phyloP scores from a whole-genome alignment of 2,329 filamentous ascomycete species.

The Fusarium sp. region DNA sequence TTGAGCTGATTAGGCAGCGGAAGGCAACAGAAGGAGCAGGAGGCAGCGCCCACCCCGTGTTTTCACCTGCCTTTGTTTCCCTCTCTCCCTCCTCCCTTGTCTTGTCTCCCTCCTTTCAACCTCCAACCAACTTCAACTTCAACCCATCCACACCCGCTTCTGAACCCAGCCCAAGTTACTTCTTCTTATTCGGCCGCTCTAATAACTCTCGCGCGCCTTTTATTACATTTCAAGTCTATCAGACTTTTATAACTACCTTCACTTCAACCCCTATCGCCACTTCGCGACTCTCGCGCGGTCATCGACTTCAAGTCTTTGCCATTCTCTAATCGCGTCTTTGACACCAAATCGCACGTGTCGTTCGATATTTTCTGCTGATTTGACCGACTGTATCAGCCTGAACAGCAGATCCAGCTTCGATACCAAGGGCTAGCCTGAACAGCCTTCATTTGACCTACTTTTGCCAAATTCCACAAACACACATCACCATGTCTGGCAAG shows the following conservation, averaged over 20 bases:
- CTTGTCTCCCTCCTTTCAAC: constrained; percentile 22
- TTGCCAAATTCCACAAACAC: constrained; percentile 30
- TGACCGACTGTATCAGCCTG: constrained; percentile 40
- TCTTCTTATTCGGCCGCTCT: constrained; percentile 31
- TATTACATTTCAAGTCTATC: constrained; percentile 28
- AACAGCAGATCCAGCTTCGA: constrained; percentile 36
- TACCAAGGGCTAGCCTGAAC: constrained; percentile 18
- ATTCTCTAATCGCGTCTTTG: constrained; percentile 25
- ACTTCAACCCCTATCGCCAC: constrained; percentile 5
- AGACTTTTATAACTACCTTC: constrained; percentile 29
- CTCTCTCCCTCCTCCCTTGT: not conserved
- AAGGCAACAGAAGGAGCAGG: constrained; percentile 14
- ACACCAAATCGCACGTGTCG: constrained; percentile 26
- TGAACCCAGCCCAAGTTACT: constrained; percentile 35
- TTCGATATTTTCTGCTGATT: constrained; percentile 46
- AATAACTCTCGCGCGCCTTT: constrained; percentile 33
- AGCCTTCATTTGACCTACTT: constrained; percentile 25
- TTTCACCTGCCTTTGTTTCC: constrained; percentile 31
- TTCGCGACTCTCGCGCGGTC: constrained; percentile 29
- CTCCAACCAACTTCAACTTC: constrained; percentile 33
- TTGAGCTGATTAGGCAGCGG: constrained; percentile 28
- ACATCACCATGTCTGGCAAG: constrained; percentile 85
- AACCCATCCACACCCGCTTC: constrained; percentile 38
- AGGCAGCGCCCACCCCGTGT: constrained; percentile 45
- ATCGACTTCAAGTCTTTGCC: constrained; percentile 20